These are phyloP conservation scores for Hippophae tibetana DNA, from an alignment of 306 rosid genomes.

Conservation along the genomic window DNA sequence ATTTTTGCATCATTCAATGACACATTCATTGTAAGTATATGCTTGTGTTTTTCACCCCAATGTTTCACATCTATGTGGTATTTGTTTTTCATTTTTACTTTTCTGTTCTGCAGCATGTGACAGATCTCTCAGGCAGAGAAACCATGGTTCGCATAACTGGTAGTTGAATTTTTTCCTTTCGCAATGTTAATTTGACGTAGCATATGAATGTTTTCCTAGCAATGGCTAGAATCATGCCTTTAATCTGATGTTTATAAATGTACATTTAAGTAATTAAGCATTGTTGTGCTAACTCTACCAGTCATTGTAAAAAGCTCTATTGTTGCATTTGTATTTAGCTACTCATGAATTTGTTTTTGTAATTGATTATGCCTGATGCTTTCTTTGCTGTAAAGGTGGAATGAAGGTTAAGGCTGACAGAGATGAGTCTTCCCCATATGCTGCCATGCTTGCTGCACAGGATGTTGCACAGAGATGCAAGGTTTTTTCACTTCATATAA, in stretches of 20 bases:
- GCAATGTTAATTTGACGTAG: too few species aligned
- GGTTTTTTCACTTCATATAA: conserved; percentile 16
- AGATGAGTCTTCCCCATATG: conserved; percentile 80
- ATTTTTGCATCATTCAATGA: conserved; percentile 79
- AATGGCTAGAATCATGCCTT: too few species aligned
- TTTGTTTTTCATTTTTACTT: not conserved
- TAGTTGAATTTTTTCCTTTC: conserved; percentile 8
- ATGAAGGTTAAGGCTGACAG: conserved; percentile 90
- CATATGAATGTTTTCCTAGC: too few species aligned
- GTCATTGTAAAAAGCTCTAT: not conserved
- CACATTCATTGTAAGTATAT: conserved; percentile 61
- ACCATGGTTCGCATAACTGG: conserved; percentile 80
- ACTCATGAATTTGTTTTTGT: not conserved
- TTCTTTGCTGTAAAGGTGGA: conserved; percentile 40
- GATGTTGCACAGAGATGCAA: conserved; percentile 81
- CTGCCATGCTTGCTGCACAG: conserved; percentile 91
- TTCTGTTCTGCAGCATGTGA: conserved; percentile 51
- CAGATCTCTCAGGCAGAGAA: conserved; percentile 77
- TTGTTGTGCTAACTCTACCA: too few species aligned
- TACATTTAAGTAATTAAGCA: too few species aligned
- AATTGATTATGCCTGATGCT: not conserved
- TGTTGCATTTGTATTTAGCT: not conserved
- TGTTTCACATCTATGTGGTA: not conserved
- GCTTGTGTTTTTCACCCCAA: not conserved
- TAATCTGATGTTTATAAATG: too few species aligned